Evolutionary conservation across 1,284 basidiomycete species (phyloP), one percentile per base, ranked within the genome.

Genomic region (Inonotus hispidus): DNA sequence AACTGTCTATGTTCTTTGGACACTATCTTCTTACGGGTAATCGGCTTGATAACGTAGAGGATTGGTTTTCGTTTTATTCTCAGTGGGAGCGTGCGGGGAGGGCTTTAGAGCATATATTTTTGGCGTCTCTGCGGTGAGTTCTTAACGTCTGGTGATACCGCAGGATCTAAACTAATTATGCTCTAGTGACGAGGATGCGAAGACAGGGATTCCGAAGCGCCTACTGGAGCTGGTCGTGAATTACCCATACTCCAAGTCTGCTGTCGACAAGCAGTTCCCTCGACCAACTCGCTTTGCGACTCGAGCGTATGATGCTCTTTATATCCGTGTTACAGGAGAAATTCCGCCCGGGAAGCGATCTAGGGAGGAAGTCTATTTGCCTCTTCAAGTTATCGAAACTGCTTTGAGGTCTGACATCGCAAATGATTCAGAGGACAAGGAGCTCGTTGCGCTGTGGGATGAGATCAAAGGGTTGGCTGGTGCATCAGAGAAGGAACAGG

Each of bases 81-180:
- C 78, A 83, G 27, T 91, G 89, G 89, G 86, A 91, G 67, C 76
- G 77, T 29, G 79, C 81, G 21, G 89, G 87, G 27, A 75, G 87
- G 23, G 80, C 87, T 47, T 68, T 90, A 52, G 89, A 90, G 67
- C 89, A 91, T 70, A 63, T 91, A 5, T 89, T 90, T 72, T 74
- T 91, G 60, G 78, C 84, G 13, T 77, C 81, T 62, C 82, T 90
- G 58, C 80, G 88, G 88, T 88, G 59, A 58, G 79, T 35, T 29
- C 27, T 4, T 41, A 21, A 62, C 41, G 62, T 57, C 21, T 54
- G 37, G 43, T 49, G 53, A 55, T 53, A 6, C n/a, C 11, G 55
- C 57, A 64, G 56, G 53, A 58, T 14, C 59, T 21, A n/a, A n/a
- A n/a, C n/a, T n/a, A 41, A 32, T 6, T 16, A 6, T 23, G 45